Evolutionary conservation across 768 basidiomycete genomes (phyloP).

Genomic region (Amanita rubescens): DNA sequence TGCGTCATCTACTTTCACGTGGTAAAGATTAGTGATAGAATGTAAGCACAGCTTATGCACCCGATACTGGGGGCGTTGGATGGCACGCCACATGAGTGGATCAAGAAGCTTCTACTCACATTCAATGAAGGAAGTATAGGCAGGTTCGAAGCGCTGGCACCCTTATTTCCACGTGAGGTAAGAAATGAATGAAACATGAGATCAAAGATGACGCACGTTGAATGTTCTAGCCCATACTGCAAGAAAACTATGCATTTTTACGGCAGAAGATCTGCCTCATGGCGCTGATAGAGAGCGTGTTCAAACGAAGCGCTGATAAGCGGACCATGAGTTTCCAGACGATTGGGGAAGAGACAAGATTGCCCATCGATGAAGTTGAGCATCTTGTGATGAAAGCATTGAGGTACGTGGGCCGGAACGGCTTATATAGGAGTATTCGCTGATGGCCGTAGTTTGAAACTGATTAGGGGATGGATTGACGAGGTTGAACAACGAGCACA

Average conservation of each 20-base stretch:
- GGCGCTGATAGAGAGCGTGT: conserved; percentile 96
- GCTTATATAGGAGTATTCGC: too few relatives aligned
- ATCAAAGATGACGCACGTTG: conserved; percentile 1
- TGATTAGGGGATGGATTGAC: conserved; percentile 90
- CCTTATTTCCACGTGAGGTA: conserved; percentile 86
- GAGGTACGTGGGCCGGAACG: conserved; percentile 53
- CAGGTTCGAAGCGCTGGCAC: conserved; percentile 87
- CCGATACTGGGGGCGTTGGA: conserved; percentile 87
- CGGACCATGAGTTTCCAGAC: conserved; percentile 86
- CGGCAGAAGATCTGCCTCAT: conserved; percentile 99
- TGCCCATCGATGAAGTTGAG: conserved; percentile 90
- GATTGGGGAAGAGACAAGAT: conserved; percentile 86
- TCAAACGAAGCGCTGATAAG: conserved; percentile 76
- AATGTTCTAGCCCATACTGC: conserved; percentile 70
- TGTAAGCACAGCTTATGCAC: conserved; percentile 72
- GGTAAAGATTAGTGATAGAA: not conserved
- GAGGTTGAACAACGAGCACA: conserved; percentile 80
- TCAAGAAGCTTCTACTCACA: conserved; percentile 86
- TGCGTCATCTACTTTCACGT: conserved; percentile 31
- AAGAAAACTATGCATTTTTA: conserved; percentile 84
- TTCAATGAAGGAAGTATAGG: conserved; percentile 99
- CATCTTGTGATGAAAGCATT: conserved; percentile 97
- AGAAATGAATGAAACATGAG: conserved; percentile 1
- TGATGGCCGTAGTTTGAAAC: conserved; percentile 55
- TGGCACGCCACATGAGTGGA: conserved; percentile 81